Base-by-base conservation (phyloP, 1,284 basidiomycete species). In the Psilocybe mexicana region DNA sequence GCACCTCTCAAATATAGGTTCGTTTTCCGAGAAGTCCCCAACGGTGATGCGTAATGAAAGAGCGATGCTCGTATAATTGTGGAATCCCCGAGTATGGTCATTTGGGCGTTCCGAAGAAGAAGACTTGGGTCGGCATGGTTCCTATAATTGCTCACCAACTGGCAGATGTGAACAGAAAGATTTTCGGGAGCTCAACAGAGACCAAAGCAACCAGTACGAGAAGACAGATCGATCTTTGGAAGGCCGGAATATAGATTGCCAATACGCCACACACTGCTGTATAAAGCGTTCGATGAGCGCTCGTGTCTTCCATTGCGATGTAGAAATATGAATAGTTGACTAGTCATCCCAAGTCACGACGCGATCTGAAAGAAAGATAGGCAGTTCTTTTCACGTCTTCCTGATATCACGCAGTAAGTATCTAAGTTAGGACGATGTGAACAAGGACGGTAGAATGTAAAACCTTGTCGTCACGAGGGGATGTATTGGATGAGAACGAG, bases 241-340 rank as follows among this genome's bases (percentile, higher is more conserved):
- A 2, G 62, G 67, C 12, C 61, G 38, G 47, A 81, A 80, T 7
- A 79, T 76, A 38, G 75, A 73, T n/a, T 74, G 71, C 80, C 81
- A 83, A 60, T 83, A 81, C 18, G 82, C 78, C 79, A 80, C 52
- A 70, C 70, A 33, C 38, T n/a, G 79, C 79, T 3, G 78, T 78
- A 55, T 74, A 73, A 3, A 71, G 69, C 33, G 81, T 72, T 7
- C 80, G 74, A 24, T 69, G 54, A 2, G 79, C 77, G 8, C 71
- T 68, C 5, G 68, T 73, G 2, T 58, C 33, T 47, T 43, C 55
- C 47, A 57, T 36, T 61, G 55, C 6, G 51, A 43, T 11, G 60
- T 52, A 6, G 77, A 73, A 54, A 60, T 72, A 80, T 3, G 78
- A 79, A 42, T 82, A 76, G 18, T 76, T 1, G 67, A 63, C 43